Base-by-base conservation (phyloP, 306 rosid genomes). In the Cucurbita ficifolia region DNA sequence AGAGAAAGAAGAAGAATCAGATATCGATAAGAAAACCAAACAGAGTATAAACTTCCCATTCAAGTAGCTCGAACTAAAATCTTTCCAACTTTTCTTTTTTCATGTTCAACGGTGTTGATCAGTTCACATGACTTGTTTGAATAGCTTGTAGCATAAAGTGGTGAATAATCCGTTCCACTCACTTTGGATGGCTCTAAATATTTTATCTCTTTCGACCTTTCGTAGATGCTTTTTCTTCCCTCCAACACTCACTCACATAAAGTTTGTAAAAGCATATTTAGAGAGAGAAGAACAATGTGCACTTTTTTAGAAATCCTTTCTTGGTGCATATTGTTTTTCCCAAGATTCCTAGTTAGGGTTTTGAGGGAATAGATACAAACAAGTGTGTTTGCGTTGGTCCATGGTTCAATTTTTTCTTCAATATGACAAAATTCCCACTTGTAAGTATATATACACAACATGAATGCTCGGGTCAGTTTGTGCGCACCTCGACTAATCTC, bases 151-250 rank as follows among this genome's bases (percentile, higher is more conserved):
- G 52, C 77, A 79, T 72, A 59, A 78, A 83, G 68, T 67, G 18
- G 55, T 17, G 43, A 53, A 72, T 55, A 43, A 77, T 70, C 17
- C 8, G 70, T 55, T 74, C 76, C 52, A 51, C 70, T 48, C 76
- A 78, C 64, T 72, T 72, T 79, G 72, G 72, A 84, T 88, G 94
- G 95, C 84, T 86, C 84, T 22, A 49, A 70, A 75, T 48, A 48
- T 43, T 75, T 79, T 53, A 49, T 76, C 36, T 33, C 19, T 78
- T 64, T 77, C 75, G 79, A 72, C 42, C 57, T 75, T 81, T 64
- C 77, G 45, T 40, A 62, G 74, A 73, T 72, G 84, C 77, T 87
- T 81, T 84, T 80, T 75, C 73, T 69, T 70, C 83, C 79, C 35
- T 86, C 79, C 83, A 80, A 88, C 16, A 78, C 76, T 78, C 65